Percentiles rank a stretch among this genome's conserved stretches.
phyloP scores from a whole-genome alignment of 2,329 filamentous ascomycete species.

The Apiospora malaysiana region DNA sequence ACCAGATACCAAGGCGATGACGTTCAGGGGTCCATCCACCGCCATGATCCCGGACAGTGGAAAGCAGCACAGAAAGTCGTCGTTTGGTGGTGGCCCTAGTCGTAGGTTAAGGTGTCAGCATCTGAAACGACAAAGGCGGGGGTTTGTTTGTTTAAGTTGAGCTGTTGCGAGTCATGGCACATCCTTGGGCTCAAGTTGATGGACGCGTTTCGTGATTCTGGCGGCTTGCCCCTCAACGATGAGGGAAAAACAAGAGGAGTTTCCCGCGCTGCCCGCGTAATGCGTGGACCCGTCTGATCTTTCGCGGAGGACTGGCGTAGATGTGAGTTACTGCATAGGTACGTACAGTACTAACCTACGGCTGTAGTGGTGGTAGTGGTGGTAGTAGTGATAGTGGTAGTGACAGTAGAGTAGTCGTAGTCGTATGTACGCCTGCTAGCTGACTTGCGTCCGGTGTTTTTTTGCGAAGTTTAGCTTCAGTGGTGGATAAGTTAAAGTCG shows the following conservation, averaged over 20 bases:
- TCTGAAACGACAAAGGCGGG: slow-evolving; percentile 10
- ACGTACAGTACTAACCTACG: not conserved
- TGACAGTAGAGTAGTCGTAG: too few species aligned
- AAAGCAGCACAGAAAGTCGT: not conserved
- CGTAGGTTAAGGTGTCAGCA: not conserved
- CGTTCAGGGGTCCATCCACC: slow-evolving; percentile 61
- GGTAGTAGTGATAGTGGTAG: too few species aligned
- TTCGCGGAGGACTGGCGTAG: not conserved
- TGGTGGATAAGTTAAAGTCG: not conserved
- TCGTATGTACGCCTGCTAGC: not conserved
- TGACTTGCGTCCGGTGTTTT: slow-evolving; percentile 2
- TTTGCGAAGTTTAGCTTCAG: slow-evolving; percentile 8
- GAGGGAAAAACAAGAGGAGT: not conserved
- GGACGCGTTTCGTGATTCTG: not conserved
- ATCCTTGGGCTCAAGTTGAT: not conserved
- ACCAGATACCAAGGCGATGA: slow-evolving; percentile 92
- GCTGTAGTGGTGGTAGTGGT: too few species aligned
- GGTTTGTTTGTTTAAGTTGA: slow-evolving; percentile 1
- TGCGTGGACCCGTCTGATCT: slow-evolving; percentile 14
- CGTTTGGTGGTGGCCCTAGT: not conserved
- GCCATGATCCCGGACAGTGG: slow-evolving; percentile 42
- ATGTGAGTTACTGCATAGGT: not conserved
- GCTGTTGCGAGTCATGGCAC: slow-evolving; percentile 1
- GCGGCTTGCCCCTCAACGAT: not conserved
- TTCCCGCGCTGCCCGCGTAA: not conserved